A percentile compares a stretch with the other conserved stretches of the same genome.
Conservation (phyloP, 768 basidiomycete species). For the Arthromyces matolae region DNA sequence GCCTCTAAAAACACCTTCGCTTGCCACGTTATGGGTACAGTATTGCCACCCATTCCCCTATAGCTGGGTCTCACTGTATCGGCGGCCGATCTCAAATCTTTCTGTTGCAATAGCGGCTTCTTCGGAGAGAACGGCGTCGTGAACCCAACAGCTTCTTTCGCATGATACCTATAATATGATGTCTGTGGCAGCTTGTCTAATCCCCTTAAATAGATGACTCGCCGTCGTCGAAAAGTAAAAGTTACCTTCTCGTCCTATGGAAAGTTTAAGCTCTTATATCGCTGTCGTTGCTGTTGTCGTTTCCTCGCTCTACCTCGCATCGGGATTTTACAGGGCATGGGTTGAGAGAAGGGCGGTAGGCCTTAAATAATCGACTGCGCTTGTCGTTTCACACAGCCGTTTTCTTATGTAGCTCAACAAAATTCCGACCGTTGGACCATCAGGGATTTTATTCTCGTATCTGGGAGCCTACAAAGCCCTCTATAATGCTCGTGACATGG, state of each 20-base stretch:
- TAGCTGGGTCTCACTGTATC: too few relatives aligned
- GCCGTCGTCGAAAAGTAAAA: background rate
- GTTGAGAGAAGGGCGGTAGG: slow-evolving; percentile 1
- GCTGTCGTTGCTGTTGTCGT: background rate
- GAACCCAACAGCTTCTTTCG: too few relatives aligned
- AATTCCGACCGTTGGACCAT: slow-evolving; percentile 32
- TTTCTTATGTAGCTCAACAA: slow-evolving; percentile 12
- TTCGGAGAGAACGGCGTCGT: too few relatives aligned
- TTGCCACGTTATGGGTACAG: too few relatives aligned
- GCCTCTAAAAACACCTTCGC: too few relatives aligned
- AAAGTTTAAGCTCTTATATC: background rate
- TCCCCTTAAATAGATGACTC: background rate
- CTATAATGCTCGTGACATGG: slow-evolving; percentile 21
- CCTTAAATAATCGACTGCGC: background rate
- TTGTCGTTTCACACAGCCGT: background rate
- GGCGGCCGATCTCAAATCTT: too few relatives aligned
- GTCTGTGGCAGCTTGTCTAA: too few relatives aligned
- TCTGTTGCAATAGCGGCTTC: too few relatives aligned
- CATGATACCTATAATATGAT: too few relatives aligned
- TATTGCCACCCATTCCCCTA: too few relatives aligned
- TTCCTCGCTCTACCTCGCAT: slow-evolving; percentile 3
- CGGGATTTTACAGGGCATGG: slow-evolving; percentile 5
- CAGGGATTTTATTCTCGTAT: slow-evolving; percentile 29
- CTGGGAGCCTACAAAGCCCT: slow-evolving; percentile 23
- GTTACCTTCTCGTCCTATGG: slow-evolving; percentile 1